Base-by-base conservation (phyloP, 805 yeast species). In the Wickerhamiella galacta region DNA sequence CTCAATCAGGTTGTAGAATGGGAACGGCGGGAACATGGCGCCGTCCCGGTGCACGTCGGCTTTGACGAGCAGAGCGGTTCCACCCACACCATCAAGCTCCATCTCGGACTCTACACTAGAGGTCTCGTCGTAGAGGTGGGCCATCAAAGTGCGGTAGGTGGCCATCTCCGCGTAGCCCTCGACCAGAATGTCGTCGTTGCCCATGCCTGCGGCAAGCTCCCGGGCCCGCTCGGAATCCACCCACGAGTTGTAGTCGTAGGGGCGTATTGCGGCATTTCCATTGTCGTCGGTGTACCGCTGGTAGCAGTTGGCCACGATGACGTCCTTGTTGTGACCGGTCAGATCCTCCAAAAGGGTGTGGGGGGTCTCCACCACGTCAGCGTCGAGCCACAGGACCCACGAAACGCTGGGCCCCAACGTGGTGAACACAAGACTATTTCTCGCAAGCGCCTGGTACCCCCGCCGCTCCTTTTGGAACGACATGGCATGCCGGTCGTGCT, bases 21-120 rank as follows among this genome's bases (percentile, higher is more conserved):
- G 90, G 70, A 90, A 90, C 31, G 92, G 80, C 12, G 99, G 98
- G 70, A 90, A 90, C 95, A 90, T 87, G 35, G 96, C 96, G 32
- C 99, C 99, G 55, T 90, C 98, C 53, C 98, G 69, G 57, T 90
- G 99, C 34, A 90, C 99, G 45, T 85, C 95, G 8, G 95, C 93
- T 52, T 87, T 82, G 20, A 90, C 99, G 58, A 90, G 54, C 20
- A 93, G 74, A 27, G 95, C 93, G 16, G 95, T 93, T 41, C 95
- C 96, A 34, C 98, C 98, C 37, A 90, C 96, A 53, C 99, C 98
- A 54, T 90, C 96, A 38, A 90, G 64, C 29, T 69, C 70, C 79
- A 90, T 76, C 50, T 75, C 87, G 3, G 73, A 66, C 42, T 66
- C 62, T 9, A 23, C 71, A 21, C 73, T 75, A 18, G 78, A 90